Evolutionary conservation across 192 early-diverging fungal genomes (phyloP).

Genomic region (Coemansia biformis): DNA sequence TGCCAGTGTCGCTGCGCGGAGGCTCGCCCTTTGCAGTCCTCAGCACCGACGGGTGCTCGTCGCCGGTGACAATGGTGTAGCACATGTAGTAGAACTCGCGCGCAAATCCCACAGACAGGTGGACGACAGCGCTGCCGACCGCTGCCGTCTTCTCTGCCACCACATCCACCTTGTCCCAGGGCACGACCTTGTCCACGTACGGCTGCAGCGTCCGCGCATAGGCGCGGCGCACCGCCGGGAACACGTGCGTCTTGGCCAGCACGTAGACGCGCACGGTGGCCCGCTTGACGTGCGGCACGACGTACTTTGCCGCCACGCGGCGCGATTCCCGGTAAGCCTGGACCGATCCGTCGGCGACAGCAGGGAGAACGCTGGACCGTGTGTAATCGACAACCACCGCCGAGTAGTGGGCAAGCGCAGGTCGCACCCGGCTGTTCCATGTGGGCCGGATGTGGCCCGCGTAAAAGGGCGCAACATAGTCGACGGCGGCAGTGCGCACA

Average conservation of each 20-base stretch:
- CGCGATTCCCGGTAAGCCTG: slow-evolving; percentile 6
- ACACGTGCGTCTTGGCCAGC: slow-evolving; percentile 16
- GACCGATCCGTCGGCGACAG: slow-evolving; percentile 23
- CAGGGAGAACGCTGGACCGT: slow-evolving; percentile 26
- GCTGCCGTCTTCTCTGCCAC: neutral
- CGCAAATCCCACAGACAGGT: slow-evolving; percentile 12
- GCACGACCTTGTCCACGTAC: slow-evolving; percentile 45
- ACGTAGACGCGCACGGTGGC: slow-evolving; percentile 19
- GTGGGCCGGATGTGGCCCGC: slow-evolving; percentile 28
- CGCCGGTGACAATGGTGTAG: slow-evolving; percentile 42
- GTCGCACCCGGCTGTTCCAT: slow-evolving; percentile 39
- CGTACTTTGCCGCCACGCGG: slow-evolving; percentile 18
- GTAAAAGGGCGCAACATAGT: slow-evolving; percentile 36
- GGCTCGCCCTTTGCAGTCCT: neutral
- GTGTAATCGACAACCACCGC: slow-evolving; percentile 29
- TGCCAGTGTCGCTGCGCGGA: neutral
- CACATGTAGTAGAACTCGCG: slow-evolving; percentile 47
- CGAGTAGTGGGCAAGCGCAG: slow-evolving; percentile 26
- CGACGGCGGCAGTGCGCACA: slow-evolving; percentile 13
- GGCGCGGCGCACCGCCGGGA: slow-evolving; percentile 14
- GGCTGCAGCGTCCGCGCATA: slow-evolving; percentile 29
- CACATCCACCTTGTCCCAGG: slow-evolving; percentile 33
- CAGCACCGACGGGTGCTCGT: slow-evolving; percentile 32
- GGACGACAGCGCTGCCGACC: neutral
- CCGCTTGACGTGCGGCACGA: slow-evolving; percentile 27